Conservation (phyloP, 169 alveolate genomes). For the Babesia ovata region DNA sequence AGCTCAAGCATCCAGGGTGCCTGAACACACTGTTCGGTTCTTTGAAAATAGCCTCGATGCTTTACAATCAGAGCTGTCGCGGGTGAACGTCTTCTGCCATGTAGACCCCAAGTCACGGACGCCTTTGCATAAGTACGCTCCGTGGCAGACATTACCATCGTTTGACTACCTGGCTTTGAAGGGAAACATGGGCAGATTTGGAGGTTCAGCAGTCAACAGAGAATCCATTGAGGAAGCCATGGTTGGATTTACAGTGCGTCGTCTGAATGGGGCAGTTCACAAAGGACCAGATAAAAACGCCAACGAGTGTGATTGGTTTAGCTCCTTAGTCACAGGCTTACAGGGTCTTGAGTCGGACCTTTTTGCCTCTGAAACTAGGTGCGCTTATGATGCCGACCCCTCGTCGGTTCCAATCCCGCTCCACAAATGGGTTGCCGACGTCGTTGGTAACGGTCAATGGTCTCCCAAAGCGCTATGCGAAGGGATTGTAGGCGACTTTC, state of each 20-base stretch:
- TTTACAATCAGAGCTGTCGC: neutral
- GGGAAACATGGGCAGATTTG: neutral
- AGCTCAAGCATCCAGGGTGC: neutral
- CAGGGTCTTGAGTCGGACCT: constrained; percentile 26
- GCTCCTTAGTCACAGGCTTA: neutral
- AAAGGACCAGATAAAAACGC: neutral
- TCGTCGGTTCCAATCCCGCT: neutral
- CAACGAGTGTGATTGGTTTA: neutral
- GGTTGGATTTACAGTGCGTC: constrained; percentile 9
- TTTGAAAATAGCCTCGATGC: neutral
- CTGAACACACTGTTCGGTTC: neutral
- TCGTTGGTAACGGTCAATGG: neutral
- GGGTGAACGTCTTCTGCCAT: constrained; percentile 8
- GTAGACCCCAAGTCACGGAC: neutral
- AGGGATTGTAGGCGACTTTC: neutral
- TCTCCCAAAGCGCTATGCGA: neutral
- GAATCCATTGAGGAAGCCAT: constrained; percentile 23
- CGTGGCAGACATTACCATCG: constrained; percentile 28
- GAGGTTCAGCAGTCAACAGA: neutral
- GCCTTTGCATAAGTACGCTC: neutral
- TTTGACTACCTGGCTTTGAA: constrained; percentile 10
- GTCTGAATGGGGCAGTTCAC: neutral
- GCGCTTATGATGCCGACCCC: constrained; percentile 4
- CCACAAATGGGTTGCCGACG: neutral
- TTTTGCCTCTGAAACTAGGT: neutral